Conservation (phyloP, 257 asterid genomes). For the Scutellaria barbata region DNA sequence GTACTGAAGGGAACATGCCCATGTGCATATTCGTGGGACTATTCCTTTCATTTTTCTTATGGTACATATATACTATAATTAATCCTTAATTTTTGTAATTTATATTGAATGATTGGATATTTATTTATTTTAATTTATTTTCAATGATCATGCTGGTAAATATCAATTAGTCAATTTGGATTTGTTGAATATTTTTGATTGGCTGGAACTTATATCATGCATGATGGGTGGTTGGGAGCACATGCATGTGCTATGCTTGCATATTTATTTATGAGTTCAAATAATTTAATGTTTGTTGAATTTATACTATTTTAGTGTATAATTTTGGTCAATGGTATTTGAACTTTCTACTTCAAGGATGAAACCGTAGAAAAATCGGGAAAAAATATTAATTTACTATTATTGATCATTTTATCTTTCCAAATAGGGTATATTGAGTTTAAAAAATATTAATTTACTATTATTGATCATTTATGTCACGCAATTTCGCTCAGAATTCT, state of each 20-base stretch:
- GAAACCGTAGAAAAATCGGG: too few relatives aligned
- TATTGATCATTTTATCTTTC: too few relatives aligned
- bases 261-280: not conserved
- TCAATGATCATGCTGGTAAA: conserved; percentile 25
- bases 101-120: conserved; percentile 30
- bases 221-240: conserved; percentile 53
- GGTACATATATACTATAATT: conserved; percentile 2
- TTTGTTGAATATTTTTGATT: conserved; percentile 6
- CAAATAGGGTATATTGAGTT: too few relatives aligned
- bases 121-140: not conserved
- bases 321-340: too few relatives aligned
- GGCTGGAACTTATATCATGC: conserved; percentile 40
- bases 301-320: too few relatives aligned
- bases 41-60: conserved; percentile 39
- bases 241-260: conserved; percentile 49
- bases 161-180: conserved; percentile 30
- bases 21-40: conserved; percentile 66
- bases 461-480: too few relatives aligned
- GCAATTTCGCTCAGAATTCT: too few relatives aligned
- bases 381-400: too few relatives aligned
- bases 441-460: too few relatives aligned
- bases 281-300: not conserved
- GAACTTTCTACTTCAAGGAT: too few relatives aligned
- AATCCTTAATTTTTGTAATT: not conserved
- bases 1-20: conserved; percentile 63